A percentile compares a stretch with the other conserved stretches of the same genome.
Evolutionary conservation across 257 asterid species (phyloP).

Genomic region (Przewalskia tangutica): DNA sequence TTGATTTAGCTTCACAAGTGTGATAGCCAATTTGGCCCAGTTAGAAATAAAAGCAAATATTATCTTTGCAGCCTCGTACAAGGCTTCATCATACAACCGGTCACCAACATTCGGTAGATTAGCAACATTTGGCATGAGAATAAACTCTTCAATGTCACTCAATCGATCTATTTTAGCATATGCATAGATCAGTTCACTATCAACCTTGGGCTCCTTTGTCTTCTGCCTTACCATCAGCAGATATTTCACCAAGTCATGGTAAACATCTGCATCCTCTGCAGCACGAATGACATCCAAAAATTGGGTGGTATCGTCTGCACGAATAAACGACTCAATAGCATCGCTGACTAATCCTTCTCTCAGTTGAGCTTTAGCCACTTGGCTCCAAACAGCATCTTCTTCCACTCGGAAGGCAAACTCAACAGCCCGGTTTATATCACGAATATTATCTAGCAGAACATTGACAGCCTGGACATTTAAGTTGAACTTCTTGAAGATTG

Average conservation of each 20-base stretch:
- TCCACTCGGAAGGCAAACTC: slow-evolving; percentile 98
- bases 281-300: slow-evolving; percentile 90
- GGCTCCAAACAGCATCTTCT: slow-evolving; percentile 99
- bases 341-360: slow-evolving; percentile 93
- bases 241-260: slow-evolving; percentile 93
- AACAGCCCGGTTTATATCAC: slow-evolving; percentile 86
- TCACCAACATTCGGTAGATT: slow-evolving; percentile 28
- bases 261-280: slow-evolving; percentile 78
- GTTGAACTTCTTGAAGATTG: slow-evolving; percentile 95
- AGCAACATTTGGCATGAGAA: slow-evolving; percentile 32
- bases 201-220: slow-evolving; percentile 95
- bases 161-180: slow-evolving; percentile 95
- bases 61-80: slow-evolving; percentile 73
- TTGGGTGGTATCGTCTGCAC: slow-evolving; percentile 92
- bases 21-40: slow-evolving; percentile 93
- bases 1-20: slow-evolving; percentile 84
- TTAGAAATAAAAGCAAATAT: slow-evolving; percentile 87
- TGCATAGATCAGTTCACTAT: slow-evolving; percentile 94
- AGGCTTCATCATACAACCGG: slow-evolving; percentile 23
- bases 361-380: slow-evolving; percentile 96
- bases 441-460: slow-evolving; percentile 85
- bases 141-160: slow-evolving; percentile 86
- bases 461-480: slow-evolving; percentile 96
- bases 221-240: slow-evolving; percentile 97
- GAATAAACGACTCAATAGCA: slow-evolving; percentile 96